Percentiles rank a stretch among this genome's conserved stretches.
phyloP scores from a whole-genome alignment of 345 rosid genomes.

The Hibiscus syriacus region DNA sequence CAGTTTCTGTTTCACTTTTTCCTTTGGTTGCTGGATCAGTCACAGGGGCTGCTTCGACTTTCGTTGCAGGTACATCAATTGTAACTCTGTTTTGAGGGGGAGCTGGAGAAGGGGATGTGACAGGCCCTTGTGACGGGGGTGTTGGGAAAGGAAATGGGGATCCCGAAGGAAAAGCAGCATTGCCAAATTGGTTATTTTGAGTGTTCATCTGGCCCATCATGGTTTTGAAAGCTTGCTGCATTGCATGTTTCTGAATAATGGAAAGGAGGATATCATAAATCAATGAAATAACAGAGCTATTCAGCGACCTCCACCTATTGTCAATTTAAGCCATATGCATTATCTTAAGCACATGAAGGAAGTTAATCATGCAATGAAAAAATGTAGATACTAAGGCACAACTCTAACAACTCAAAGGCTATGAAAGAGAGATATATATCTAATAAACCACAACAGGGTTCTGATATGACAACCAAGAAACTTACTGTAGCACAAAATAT shows the following conservation, averaged over 20 bases:
- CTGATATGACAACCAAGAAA: too few relatives aligned
- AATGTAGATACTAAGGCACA: too few relatives aligned
- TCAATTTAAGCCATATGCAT: too few relatives aligned
- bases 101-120: constrained; percentile 32
- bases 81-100: constrained; percentile 47
- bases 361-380: too few relatives aligned
- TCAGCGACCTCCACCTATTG: too few relatives aligned
- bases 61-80: constrained; percentile 62
- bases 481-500: too few relatives aligned
- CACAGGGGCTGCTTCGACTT: constrained; percentile 53
- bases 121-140: constrained; percentile 41
- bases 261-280: too few relatives aligned
- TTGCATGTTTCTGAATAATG: constrained; percentile 94
- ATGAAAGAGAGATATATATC: too few relatives aligned
- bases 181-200: constrained; percentile 53
- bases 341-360: too few relatives aligned
- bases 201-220: constrained; percentile 80
- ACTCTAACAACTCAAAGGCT: too few relatives aligned
- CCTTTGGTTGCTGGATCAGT: constrained; percentile 30
- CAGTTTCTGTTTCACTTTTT: constrained; percentile 31
- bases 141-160: constrained; percentile 64
- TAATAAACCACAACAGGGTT: too few relatives aligned
- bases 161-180: constrained; percentile 45
- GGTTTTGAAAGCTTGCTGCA: constrained; percentile 92
- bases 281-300: too few relatives aligned